Conservation (phyloP, 306 rosid genomes). For the Cucurbita moschata region DNA sequence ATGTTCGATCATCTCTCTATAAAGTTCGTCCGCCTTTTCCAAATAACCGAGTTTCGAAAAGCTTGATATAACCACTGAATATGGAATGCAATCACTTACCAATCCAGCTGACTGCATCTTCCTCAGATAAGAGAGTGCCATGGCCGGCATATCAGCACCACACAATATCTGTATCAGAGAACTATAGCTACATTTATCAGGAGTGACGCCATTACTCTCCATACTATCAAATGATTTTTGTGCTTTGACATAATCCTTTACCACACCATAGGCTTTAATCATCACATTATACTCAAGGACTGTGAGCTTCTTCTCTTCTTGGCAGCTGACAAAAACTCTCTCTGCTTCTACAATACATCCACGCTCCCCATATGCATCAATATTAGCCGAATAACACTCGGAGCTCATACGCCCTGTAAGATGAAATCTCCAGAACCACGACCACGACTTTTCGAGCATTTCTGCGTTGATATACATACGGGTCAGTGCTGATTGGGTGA, state of each 20-base stretch:
- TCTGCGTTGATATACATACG: conserved; percentile 58
- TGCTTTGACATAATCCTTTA: conserved; percentile 35
- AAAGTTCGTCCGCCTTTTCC: conserved; percentile 42
- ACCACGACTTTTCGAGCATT: conserved; percentile 57
- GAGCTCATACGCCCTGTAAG: conserved; percentile 41
- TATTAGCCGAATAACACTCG: conserved; percentile 59
- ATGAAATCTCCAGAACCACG: conserved; percentile 65
- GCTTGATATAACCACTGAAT: conserved; percentile 60
- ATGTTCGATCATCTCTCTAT: conserved; percentile 49
- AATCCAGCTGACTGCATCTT: conserved; percentile 63
- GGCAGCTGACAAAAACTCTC: conserved; percentile 52
- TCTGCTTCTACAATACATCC: conserved; percentile 60
- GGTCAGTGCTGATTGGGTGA: conserved; percentile 61
- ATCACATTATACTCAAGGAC: conserved; percentile 80
- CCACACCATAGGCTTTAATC: conserved; percentile 80
- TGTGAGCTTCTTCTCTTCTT: conserved; percentile 36
- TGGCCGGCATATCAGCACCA: conserved; percentile 42
- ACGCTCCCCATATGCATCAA: conserved; percentile 67
- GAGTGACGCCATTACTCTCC: conserved; percentile 33
- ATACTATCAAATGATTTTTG: conserved; percentile 51
- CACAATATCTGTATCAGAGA: conserved; percentile 67
- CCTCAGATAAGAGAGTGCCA: conserved; percentile 41
- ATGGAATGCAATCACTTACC: conserved; percentile 51
- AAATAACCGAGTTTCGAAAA: conserved; percentile 43
- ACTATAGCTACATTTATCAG: conserved; percentile 53